Conservation (phyloP, 805 yeast genomes). For the Alloascoidea hylecoeti region DNA sequence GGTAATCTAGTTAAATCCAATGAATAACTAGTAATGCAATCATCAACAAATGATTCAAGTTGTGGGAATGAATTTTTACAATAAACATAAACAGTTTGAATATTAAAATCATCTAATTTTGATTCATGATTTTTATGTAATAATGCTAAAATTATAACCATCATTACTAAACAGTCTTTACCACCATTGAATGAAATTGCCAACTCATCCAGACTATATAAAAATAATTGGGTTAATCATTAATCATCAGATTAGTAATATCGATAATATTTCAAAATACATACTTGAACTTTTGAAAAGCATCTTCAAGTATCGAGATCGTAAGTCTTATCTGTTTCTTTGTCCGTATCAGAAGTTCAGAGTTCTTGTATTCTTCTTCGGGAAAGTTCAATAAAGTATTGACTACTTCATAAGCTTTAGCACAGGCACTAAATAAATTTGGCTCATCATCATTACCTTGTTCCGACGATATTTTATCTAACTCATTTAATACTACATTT, state of each 20-base stretch:
- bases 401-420: no score
- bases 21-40: conserved; percentile 38
- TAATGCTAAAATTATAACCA: conserved; percentile 57
- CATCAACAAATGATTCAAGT: conserved; percentile 48
- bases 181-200: conserved; percentile 93
- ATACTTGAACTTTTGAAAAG: conserved; percentile 11
- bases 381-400: no score
- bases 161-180: conserved; percentile 87
- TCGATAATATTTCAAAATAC: conserved; percentile 6
- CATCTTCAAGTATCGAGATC: conserved; percentile 13
- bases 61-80: conserved; percentile 61
- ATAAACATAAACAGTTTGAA: conserved; percentile 62
- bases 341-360: no score
- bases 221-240: neutral
- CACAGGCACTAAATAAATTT: no score
- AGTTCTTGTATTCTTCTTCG: no score
- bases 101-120: conserved; percentile 9
- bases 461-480: no score
- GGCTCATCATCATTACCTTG: no score
- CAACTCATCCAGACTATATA: conserved; percentile 27
- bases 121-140: conserved; percentile 10
- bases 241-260: neutral
- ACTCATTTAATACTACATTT: no score
- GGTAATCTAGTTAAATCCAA: conserved; percentile 27
- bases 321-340: conserved; percentile 13